phyloP scores from a whole-genome alignment of 2,329 filamentous ascomycete genomes.

The Metarhizium sp. region DNA sequence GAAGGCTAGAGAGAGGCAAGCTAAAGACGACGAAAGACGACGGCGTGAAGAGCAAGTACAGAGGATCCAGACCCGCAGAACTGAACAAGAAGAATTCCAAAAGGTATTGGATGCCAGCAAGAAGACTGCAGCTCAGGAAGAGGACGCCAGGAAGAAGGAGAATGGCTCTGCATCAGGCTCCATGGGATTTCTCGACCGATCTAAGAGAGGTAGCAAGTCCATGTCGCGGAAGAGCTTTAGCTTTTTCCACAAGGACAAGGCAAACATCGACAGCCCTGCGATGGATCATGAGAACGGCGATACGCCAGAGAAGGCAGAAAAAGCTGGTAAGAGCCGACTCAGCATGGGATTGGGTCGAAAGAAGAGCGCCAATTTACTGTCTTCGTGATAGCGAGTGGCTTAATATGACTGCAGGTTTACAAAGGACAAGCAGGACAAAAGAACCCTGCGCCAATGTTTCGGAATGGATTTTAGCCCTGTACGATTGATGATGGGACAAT shows the following conservation, averaged over 20 bases:
- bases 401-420: neutral
- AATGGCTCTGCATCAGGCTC: constrained; percentile 26
- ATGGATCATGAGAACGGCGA: constrained; percentile 22
- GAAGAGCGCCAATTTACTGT: constrained; percentile 49
- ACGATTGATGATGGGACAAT: neutral
- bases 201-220: constrained; percentile 66
- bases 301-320: constrained; percentile 35
- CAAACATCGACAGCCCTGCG: constrained; percentile 11
- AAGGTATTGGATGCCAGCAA: constrained; percentile 59
- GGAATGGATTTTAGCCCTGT: constrained; percentile 5
- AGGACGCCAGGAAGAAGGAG: constrained; percentile 30
- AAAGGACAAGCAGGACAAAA: constrained; percentile 13
- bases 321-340: constrained; percentile 50
- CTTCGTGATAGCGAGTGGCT: constrained; percentile 2
- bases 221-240: constrained; percentile 68
- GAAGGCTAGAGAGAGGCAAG: constrained; percentile 28
- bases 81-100: constrained; percentile 53
- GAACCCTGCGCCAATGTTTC: constrained; percentile 11
- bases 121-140: constrained; percentile 46
- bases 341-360: constrained; percentile 60
- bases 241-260: constrained; percentile 49
- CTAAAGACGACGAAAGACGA: constrained; percentile 24
- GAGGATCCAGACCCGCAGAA: constrained; percentile 40
- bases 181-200: constrained; percentile 50
- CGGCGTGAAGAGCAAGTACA: constrained; percentile 45